These are phyloP conservation scores for Coemansia aciculifera DNA, from an alignment of 192 early-diverging fungal species.

Conservation along the genomic window DNA sequence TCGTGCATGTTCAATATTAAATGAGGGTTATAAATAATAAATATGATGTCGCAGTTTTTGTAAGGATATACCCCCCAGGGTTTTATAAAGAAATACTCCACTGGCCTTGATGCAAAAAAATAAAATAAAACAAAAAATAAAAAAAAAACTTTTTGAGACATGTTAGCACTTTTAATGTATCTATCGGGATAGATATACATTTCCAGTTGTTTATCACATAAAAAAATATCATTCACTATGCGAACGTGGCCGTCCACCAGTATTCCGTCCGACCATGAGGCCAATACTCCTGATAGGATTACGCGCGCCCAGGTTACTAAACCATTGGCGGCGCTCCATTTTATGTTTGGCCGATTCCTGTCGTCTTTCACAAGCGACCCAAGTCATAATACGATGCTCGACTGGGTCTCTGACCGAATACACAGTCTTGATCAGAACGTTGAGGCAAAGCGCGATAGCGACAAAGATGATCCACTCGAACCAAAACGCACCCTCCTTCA, in stretches of 20 bases:
- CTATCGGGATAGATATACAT: too few relatives aligned
- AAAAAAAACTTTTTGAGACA: too few relatives aligned
- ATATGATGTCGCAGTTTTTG: too few relatives aligned
- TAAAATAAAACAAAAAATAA: too few relatives aligned
- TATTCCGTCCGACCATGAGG: not conserved
- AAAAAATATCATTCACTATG: not conserved
- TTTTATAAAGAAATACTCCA: too few relatives aligned
- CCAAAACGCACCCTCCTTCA: constrained; percentile 58
- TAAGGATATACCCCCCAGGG: too few relatives aligned
- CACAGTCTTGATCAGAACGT: constrained; percentile 42
- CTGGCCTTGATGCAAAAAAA: too few relatives aligned
- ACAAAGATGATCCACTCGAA: constrained; percentile 59
- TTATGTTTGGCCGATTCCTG: constrained; percentile 19
- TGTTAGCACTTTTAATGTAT: too few relatives aligned
- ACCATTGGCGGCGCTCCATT: constrained; percentile 5
- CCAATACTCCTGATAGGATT: not conserved
- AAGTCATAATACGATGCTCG: constrained; percentile 36
- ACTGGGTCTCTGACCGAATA: constrained; percentile 34
- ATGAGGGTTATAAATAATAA: too few relatives aligned
- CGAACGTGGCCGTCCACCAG: not conserved
- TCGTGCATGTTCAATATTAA: too few relatives aligned
- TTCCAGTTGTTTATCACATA: not conserved
- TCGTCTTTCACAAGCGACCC: constrained; percentile 36
- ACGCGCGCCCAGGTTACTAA: not conserved
- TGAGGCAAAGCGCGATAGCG: constrained; percentile 57